Evolutionary conservation across 176 grass and related monocot species (phyloP).

Genomic region (Elymus sibiricus): DNA sequence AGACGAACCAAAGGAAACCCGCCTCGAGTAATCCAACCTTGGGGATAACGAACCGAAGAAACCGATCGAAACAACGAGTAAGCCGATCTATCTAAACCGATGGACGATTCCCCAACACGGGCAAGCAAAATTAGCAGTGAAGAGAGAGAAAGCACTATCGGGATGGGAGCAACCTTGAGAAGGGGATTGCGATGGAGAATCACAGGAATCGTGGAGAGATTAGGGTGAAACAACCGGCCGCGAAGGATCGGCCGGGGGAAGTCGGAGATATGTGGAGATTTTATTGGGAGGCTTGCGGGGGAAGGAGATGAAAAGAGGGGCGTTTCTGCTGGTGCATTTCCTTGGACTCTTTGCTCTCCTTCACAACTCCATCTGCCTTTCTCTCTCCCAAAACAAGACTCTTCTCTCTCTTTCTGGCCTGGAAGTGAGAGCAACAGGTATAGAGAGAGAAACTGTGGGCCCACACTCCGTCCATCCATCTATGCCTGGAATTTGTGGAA

Average conservation of each 20-base stretch:
- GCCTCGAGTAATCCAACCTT: neutral
- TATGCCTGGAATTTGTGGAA: slow-evolving; percentile 11
- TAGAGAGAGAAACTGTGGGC: neutral
- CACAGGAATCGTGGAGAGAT: neutral
- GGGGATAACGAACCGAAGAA: neutral
- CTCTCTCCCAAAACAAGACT: slow-evolving; percentile 11
- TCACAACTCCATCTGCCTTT: neutral
- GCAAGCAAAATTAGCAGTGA: slow-evolving; percentile 10
- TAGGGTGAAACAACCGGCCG: neutral
- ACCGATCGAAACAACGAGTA: neutral
- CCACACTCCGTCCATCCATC: neutral
- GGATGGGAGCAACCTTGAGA: neutral
- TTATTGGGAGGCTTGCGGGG: slow-evolving; percentile 1
- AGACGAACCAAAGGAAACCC: neutral
- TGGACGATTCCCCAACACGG: slow-evolving; percentile 7
- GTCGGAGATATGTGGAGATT: slow-evolving; percentile 1
- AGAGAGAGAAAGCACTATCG: neutral
- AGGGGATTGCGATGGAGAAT: neutral
- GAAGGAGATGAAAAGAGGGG: slow-evolving; percentile 24
- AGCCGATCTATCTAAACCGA: slow-evolving; percentile 29
- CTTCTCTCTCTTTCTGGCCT: neutral
- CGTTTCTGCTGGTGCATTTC: slow-evolving; percentile 35
- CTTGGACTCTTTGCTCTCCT: slow-evolving; percentile 8
- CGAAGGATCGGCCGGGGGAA: neutral
- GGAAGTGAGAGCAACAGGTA: neutral